Base-by-base conservation (phyloP, 208 protist genomes). In the Wallacemonas collosoma region DNA sequence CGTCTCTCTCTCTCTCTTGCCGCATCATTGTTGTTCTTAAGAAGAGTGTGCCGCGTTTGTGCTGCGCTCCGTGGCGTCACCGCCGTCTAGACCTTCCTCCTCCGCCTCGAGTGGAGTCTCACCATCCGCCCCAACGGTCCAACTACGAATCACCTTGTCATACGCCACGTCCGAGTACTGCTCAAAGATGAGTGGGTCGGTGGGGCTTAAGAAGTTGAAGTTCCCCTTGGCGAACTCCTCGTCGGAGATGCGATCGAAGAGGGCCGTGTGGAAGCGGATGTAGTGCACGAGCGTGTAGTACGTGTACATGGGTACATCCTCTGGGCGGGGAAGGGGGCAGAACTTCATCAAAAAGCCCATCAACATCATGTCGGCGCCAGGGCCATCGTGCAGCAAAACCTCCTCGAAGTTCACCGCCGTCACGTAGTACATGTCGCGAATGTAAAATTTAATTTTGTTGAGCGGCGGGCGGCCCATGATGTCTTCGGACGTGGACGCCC, bases 241-340 rank as follows among this genome's bases (percentile, higher is more conserved):
- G 60, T 96, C 91, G 12, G 91, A 72, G 51, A 97, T 88, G 67
- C 93, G 86, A 72, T 97, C 93, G 41, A 97, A 90, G 48, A 97
- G 84, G 4, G 93, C 93, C 9, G 86, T 88, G 81, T 97, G 93
- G 69, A 97, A 95, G 71, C 93, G 90, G 26, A 97, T 86, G 79
- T 97, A 97, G 77, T 97, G 93, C 45, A 97, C 93, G 17, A 97
- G 77, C 6, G 90, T 92, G 83, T 97, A 97, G 72, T 94, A 95
- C 2, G 90, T 95, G 76, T 89, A 97, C 75, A 97, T 79, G 41
- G 93, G 93, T 26, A 95, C 81, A 68, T 97, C 93, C 82, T 97
- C 93, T 9, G 91, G 91, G 2, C 91, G 82, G 26, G 88, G 87
- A 60, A 94, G 77, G 3, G 91, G 91, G 71, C 89, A 93, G 76